Base-by-base conservation (phyloP, 371 early-diverging fungal species). In the Mortierella sp. region DNA sequence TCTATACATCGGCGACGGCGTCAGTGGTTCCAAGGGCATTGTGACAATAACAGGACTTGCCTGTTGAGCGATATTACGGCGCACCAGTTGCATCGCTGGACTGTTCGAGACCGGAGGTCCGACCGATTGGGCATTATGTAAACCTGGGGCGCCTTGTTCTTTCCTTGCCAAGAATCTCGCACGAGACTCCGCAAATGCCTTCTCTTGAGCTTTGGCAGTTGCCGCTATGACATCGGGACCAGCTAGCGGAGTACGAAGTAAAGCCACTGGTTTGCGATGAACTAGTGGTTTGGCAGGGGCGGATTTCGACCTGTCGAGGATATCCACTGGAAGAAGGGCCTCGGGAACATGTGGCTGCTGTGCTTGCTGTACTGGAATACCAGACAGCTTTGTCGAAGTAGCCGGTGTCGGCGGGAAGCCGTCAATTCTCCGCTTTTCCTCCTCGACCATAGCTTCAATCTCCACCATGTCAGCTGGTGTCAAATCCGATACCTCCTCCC, bases 401-500 rank as follows among this genome's bases (percentile, higher is more conserved):
- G n/a, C n/a, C n/a, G n/a, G n/a, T n/a, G n/a, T n/a, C n/a, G 46
- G 56, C 12, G 50, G 56, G 21, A 32, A 23, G n/a, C 55, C 60
- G 0, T 60, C 46, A 24, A 76, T 76, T 9, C 76, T 42, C 12
- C 41, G 30, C 41, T 64, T 17, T 34, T 76, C 76, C 31, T 60
- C 56, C 9, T 19, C 39, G 24, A 76, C 60, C 76, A 76, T 69
- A 15, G 28, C 52, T 2, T 62, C 19, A 24, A 76, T 76, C 17
- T 76, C 76, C 19, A 56, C 26, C 64, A 64, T 43, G 23, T 76
- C 76, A 3, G 69, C 76, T 27, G 55, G 61, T 4, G 76, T 69
- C 61, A 76, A 43, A 37, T 76, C 76, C 12, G 76, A 76, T 19
- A 50, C 57, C 23, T 64, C 61, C 49, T 76, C 76, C 6, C 64